Evolutionary conservation across 768 basidiomycete genomes (phyloP), one percentile per base, ranked within the genome.

Genomic region (Hypholoma fasciculare): DNA sequence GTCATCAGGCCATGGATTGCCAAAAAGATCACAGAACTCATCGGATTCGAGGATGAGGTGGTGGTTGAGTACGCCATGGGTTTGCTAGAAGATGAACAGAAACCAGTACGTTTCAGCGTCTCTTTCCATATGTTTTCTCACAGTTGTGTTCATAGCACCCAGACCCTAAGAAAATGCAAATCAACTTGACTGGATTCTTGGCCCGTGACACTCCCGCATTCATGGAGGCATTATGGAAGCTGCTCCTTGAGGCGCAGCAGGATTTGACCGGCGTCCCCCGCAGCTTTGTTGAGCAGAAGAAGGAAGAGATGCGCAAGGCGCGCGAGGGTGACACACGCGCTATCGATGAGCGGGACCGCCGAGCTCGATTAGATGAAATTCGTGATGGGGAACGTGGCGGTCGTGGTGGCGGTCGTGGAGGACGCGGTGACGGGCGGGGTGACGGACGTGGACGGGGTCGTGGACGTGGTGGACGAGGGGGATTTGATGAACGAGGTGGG

Each of bases 51-150:
- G 67, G 97, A 99, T 72, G 97, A 99, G 70, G 88, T 99, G 43
- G 89, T 98, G 42, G 87, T 98, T 27, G 96, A 98, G 69, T 98
- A 97, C 68, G 94, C 94, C 16, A 93, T 94, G 86, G 94, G 94
- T 16, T 79, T 98, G 17, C 76, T 99, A 5, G 97, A 99, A 69
- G 93, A 97, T 65, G 79, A 86, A 49, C 81, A 84, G 14, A 83
- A 90, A 62, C 89, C 91, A n/a, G 95, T 96, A 61, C 63, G 88
- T 71, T 14, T 13, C 44, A 0, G 27, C 47, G 8, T 5, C 37
- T 42, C 42, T 54, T 7, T 23, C 5, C 39, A 17, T 34, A 13
- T 30, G 23, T 12, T 9, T 44, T 40, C 43, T 48, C 53, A 49
- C 30, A 1, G 14, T 20, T 39, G 30, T 34, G 42, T 12, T 20